These are phyloP conservation scores for Stachybotrys chartarum DNA, from an alignment of 2,329 filamentous ascomycete genomes.

Conservation along the genomic window DNA sequence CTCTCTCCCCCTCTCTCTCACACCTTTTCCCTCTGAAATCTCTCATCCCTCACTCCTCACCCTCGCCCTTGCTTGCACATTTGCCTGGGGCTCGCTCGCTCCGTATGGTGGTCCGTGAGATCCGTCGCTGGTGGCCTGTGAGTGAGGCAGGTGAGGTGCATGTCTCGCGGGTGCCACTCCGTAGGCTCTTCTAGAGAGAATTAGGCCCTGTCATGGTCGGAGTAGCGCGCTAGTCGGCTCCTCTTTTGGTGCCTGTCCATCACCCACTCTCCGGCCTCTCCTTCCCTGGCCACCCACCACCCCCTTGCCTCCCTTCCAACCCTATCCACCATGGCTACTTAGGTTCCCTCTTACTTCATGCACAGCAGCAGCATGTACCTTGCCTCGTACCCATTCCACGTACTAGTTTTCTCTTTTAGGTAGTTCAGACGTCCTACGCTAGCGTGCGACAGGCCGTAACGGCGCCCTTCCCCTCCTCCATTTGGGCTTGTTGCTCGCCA, in stretches of 20 bases:
- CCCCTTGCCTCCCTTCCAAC: background rate
- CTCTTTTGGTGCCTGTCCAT: background rate
- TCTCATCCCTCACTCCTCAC: too few species aligned
- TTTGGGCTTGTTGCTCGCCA: background rate
- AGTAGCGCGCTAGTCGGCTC: background rate
- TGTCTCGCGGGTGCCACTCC: background rate
- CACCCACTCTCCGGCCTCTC: background rate
- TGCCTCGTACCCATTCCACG: background rate
- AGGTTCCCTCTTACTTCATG: background rate
- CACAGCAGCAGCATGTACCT: background rate
- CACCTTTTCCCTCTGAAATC: too few species aligned
- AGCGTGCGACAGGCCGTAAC: background rate
- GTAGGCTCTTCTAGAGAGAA: background rate
- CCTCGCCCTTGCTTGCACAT: background rate
- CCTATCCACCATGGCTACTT: too few species aligned
- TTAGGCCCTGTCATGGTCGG: background rate
- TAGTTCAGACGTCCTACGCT: background rate
- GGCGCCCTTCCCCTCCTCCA: background rate
- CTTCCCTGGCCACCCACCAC: background rate
- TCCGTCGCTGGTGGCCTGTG: background rate
- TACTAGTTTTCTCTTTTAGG: background rate
- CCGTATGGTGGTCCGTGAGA: background rate
- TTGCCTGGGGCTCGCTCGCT: background rate
- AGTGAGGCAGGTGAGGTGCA: background rate
- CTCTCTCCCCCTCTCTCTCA: too few species aligned